Conservation (phyloP, 1,284 basidiomycete species). For the Tylopilus sp. region DNA sequence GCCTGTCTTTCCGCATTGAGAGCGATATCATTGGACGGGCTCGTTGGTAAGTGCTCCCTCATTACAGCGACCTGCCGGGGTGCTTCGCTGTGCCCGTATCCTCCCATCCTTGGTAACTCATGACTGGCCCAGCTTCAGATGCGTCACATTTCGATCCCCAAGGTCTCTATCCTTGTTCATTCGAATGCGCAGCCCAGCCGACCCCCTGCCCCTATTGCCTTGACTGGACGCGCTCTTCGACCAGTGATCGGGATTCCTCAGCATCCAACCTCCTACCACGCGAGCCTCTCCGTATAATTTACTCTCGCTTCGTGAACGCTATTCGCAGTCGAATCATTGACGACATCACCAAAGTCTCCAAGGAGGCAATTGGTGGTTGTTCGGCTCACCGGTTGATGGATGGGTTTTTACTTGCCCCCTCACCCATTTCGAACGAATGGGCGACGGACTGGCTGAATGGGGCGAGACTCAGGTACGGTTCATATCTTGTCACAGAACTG, state of each 20-base stretch:
- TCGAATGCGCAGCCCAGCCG: slow-evolving; percentile 42
- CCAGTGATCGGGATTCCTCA: slow-evolving; percentile 19
- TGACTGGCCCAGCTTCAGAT: slow-evolving; percentile 34
- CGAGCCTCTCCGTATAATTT: slow-evolving; percentile 44
- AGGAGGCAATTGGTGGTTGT: slow-evolving; percentile 23
- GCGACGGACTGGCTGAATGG: slow-evolving; percentile 59
- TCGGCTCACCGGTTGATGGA: slow-evolving; percentile 47
- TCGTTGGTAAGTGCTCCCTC: slow-evolving; percentile 47
- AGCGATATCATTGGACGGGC: slow-evolving; percentile 43
- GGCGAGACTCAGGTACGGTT: slow-evolving; percentile 44
- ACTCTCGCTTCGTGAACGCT: slow-evolving; percentile 47
- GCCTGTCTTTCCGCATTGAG: slow-evolving; percentile 35
- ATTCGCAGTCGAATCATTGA: slow-evolving; percentile 52
- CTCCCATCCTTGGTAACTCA: slow-evolving; percentile 8
- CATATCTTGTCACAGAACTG: not conserved
- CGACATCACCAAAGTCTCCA: slow-evolving; percentile 49
- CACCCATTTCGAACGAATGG: slow-evolving; percentile 53
- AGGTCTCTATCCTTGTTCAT: slow-evolving; percentile 54
- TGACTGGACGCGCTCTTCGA: slow-evolving; percentile 24
- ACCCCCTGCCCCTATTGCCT: slow-evolving; percentile 46
- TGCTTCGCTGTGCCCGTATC: not conserved
- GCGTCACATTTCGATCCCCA: slow-evolving; percentile 44
- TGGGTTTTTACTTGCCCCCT: slow-evolving; percentile 58
- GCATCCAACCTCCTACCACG: slow-evolving; percentile 43
- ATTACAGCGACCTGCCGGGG: not conserved